Evolutionary conservation across 73 alveolate genomes (phyloP), one percentile per base, ranked within the genome.

Genomic region (Paramecium sexaurelia): DNA sequence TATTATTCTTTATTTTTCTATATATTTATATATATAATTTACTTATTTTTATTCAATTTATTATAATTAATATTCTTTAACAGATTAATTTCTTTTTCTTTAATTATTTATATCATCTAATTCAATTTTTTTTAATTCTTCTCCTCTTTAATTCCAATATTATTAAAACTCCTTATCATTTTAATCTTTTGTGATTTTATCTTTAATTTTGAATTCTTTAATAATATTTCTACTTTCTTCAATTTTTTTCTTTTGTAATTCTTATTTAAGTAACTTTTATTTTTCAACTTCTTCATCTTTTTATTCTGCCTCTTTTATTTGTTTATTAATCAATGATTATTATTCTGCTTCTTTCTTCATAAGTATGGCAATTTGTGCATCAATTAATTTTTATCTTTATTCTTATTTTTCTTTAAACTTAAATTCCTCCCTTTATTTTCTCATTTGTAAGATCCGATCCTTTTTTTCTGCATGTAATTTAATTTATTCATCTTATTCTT

Each of bases 401-500:
- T 55, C 89, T 85, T 94, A 85, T 57, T 95, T 97, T 84, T 97
- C 98, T 24, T 67, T 56, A 85, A 95, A 84, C 82, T 96, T 96
- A 15, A 75, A 75, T 82, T 87, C 96, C 68, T 94, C 98, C 32
- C 93, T 95, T 66, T 94, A 93, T 87, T 85, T 91, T 87, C 97
- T 93, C 92, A 97, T 86, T 41, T 95, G 71, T 41, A 94, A 94
- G 10, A 96, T 90, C 32, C 84, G 91, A 55, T 96, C 96, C 45
- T 95, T 97, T 92, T 97, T 96, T 27, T 84, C 71, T 15, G 98
- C 97, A 68, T 94, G 96, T 55, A 94, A 96, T 88, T 92, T 96
- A 20, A 97, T 95, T 78, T 92, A 94, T 92, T 94, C 96, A 27
- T 96, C 98, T 85, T 96, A 98, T 94, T 94, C 97, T 32, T 94